Evolutionary conservation across 306 rosid species (phyloP).

Genomic region (Ziziphus jujuba): DNA sequence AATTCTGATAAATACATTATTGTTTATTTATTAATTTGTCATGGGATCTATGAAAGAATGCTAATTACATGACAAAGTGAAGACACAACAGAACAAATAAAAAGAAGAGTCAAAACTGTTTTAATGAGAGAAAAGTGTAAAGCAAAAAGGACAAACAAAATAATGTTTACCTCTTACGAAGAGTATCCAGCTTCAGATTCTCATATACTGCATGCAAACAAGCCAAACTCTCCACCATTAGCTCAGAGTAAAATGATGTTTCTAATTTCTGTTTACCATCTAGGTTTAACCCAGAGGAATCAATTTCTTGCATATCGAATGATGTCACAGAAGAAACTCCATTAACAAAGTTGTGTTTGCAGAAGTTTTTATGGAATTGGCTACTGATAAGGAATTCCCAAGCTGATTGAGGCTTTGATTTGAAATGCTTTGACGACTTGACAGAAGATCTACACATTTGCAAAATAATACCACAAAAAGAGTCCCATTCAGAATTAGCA

Average conservation of each 20-base stretch:
- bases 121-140: neutral
- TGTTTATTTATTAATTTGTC: neutral
- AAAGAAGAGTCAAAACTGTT: slow-evolving; percentile 13
- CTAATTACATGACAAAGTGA: too few relatives aligned
- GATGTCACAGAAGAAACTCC: slow-evolving; percentile 43
- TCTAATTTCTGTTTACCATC: slow-evolving; percentile 38
- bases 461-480: slow-evolving; percentile 64
- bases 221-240: slow-evolving; percentile 65
- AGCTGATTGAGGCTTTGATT: slow-evolving; percentile 46
- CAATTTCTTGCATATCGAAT: slow-evolving; percentile 36
- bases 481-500: slow-evolving; percentile 75
- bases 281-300: slow-evolving; percentile 25
- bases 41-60: neutral
- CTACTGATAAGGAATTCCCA: slow-evolving; percentile 88
- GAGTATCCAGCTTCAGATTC: slow-evolving; percentile 82
- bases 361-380: slow-evolving; percentile 67
- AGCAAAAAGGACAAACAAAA: slow-evolving; percentile 8
- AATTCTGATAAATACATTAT: neutral
- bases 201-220: slow-evolving; percentile 96
- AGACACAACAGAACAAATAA: neutral
- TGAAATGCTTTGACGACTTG: slow-evolving; percentile 34
- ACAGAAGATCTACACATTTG: slow-evolving; percentile 49
- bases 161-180: slow-evolving; percentile 67
- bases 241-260: slow-evolving; percentile 51
- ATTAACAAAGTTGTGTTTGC: slow-evolving; percentile 50